phyloP scores from a whole-genome alignment of 2,329 filamentous ascomycete genomes.

The Exophiala xenobiotica region DNA sequence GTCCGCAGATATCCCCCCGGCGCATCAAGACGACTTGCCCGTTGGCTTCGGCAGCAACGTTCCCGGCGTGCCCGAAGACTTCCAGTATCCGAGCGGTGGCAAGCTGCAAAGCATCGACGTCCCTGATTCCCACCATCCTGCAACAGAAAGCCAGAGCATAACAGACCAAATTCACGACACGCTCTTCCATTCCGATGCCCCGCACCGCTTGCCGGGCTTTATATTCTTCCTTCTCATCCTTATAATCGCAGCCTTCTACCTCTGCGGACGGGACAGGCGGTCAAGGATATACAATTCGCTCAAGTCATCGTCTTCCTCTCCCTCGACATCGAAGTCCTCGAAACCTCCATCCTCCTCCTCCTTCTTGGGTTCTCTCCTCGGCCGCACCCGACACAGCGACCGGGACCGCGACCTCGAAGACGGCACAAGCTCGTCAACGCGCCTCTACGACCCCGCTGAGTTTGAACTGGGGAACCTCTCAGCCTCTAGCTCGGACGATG shows the following conservation, averaged over 20 bases:
- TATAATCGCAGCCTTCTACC: conserved; percentile 66
- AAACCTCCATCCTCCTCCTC: conserved; percentile 35
- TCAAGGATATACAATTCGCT: conserved; percentile 60
- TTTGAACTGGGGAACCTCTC: conserved; percentile 72
- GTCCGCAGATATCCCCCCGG: conserved; percentile 74
- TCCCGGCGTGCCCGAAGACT: conserved; percentile 68
- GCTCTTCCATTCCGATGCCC: conserved; percentile 65
- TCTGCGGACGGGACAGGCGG: conserved; percentile 77
- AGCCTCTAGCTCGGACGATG: conserved; percentile 43
- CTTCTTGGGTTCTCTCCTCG: conserved; percentile 37
- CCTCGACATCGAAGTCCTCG: conserved; percentile 27
- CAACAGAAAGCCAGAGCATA: conserved; percentile 30
- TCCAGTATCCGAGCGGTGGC: conserved; percentile 66
- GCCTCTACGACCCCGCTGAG: conserved; percentile 48
- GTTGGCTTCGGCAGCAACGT: conserved; percentile 92
- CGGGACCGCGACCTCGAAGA: conserved; percentile 82
- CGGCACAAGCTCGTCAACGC: conserved; percentile 44
- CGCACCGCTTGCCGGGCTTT: conserved; percentile 70
- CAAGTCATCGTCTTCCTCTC: conserved; percentile 43
- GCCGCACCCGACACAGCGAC: conserved; percentile 62
- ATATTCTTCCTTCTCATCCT: conserved; percentile 76
- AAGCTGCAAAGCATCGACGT: conserved; percentile 32
- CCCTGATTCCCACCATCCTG: conserved; percentile 31
- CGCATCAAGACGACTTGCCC: conserved; percentile 59
- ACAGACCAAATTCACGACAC: conserved; percentile 59